Percentiles rank a stretch among this genome's conserved stretches.
Evolutionary conservation across 83 land plant genomes (phyloP).

Genomic region (Thuja plicata): DNA sequence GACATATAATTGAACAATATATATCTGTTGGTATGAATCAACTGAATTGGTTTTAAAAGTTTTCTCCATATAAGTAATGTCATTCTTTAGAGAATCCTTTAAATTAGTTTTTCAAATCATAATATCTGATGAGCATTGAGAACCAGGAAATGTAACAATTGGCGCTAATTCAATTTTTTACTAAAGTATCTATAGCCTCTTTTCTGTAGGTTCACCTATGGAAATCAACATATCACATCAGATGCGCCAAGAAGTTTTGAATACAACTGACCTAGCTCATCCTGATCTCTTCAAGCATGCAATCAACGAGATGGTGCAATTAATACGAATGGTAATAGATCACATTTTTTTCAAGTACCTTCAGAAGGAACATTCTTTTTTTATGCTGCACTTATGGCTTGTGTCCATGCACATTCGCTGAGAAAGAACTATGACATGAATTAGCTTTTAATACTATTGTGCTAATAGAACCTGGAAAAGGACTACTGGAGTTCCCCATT

Average conservation of each 20-base stretch:
- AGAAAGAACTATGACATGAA: neutral
- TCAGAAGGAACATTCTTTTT: neutral
- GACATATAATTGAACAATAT: slow-evolving; percentile 55
- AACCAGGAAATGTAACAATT: neutral
- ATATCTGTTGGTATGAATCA: slow-evolving; percentile 39
- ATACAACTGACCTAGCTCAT: slow-evolving; percentile 49
- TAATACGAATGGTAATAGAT: slow-evolving; percentile 53
- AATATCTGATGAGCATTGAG: neutral
- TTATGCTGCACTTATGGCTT: neutral
- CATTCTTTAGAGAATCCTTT: neutral
- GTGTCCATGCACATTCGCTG: neutral
- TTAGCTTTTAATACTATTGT: neutral
- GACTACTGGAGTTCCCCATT: slow-evolving; percentile 65
- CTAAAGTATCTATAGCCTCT: neutral
- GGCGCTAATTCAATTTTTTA: neutral
- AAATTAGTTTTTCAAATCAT: neutral
- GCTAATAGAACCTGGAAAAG: slow-evolving; percentile 49
- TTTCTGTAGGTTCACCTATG: slow-evolving; percentile 46
- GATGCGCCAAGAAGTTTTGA: slow-evolving; percentile 51
- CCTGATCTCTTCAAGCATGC: slow-evolving; percentile 56
- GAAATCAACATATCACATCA: slow-evolving; percentile 67
- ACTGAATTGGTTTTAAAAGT: neutral
- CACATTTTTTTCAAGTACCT: neutral
- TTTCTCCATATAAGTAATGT: neutral
- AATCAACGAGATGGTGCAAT: slow-evolving; percentile 38